Conservation (phyloP, 768 basidiomycete species). For the Amanita muscaria region DNA sequence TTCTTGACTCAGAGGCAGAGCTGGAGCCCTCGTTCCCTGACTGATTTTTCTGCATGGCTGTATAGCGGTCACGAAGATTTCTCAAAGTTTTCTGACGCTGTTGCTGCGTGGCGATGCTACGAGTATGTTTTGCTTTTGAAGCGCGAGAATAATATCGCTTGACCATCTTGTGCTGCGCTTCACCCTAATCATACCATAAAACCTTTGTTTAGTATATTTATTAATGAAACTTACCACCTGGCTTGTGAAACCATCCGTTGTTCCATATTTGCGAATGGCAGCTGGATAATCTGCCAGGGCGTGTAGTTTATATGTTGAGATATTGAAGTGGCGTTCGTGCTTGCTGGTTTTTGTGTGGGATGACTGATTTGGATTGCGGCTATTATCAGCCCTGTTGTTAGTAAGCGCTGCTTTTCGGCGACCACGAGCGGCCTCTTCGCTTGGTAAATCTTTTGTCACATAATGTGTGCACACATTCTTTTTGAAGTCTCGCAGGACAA, state of each 20-base stretch:
- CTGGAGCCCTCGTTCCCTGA: too few species aligned
- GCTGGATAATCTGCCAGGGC: constrained; percentile 19
- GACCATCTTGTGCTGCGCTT: constrained; percentile 7
- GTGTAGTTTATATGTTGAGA: constrained; percentile 23
- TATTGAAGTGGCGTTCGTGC: constrained; percentile 9
- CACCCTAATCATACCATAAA: neutral
- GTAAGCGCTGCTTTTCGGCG: constrained; percentile 12
- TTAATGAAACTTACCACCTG: constrained; percentile 22
- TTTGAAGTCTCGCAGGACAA: constrained; percentile 17
- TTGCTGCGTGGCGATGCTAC: constrained; percentile 10
- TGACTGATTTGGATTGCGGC: constrained; percentile 17
- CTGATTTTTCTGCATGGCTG: too few species aligned
- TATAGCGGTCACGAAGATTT: neutral
- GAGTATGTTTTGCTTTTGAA: constrained; percentile 18
- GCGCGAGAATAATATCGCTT: constrained; percentile 26
- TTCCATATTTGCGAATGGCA: constrained; percentile 17
- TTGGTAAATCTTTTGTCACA: constrained; percentile 17
- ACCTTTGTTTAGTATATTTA: constrained; percentile 11
- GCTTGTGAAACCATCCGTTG: constrained; percentile 24
- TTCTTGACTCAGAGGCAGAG: too few species aligned
- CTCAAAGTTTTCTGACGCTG: neutral
- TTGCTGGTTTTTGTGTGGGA: constrained; percentile 5
- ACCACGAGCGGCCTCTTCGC: constrained; percentile 16
- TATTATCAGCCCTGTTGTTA: neutral
- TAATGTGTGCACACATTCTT: constrained; percentile 11